Base-by-base conservation (phyloP, 1,284 basidiomycete species). In the Cutaneotrichosporon spelunceum region DNA sequence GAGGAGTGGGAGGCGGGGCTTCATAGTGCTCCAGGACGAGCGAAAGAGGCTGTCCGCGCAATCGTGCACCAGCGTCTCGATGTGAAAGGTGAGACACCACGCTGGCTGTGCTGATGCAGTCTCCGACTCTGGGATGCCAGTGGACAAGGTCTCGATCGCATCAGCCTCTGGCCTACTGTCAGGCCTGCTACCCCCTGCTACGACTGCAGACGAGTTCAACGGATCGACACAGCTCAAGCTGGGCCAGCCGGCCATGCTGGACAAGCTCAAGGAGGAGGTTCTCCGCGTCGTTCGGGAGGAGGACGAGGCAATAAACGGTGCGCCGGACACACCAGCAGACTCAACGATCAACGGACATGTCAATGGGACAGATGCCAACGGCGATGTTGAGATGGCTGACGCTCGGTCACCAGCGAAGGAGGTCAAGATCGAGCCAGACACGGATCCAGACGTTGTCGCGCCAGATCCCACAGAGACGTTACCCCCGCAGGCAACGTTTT, bases 61-160 rank as follows among this genome's bases (percentile, higher is more conserved):
- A 92, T 99, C 50, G 88, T 99, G 57, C 96, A 97, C 77, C 93
- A 93, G 75, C 88, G 93, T 69, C 83, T 98, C 52, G 86, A 88
- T 50, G 90, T 99, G 68, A 90, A 96, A 73, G 89, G 93, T 93
- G 79, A 81, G 77, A 34, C 57, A 19, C 48, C 52, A 24, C 56
- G 56, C 16, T 3, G 3, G 7, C 39, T 29, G 16, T 53, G 53
- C 53, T n/a, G 19, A 23, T 10, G 3, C 55, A 74, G 76, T 79
- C 2, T 62, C 59, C 54, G 65, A 69, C 60, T 48, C 75, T 87
- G 89, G 92, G 2, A 88, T 87, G 30, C 82, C 88, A 3, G 83
- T 87, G 7, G 87, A 85, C 65, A 84, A 88, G 42, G 45, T 81
- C 84, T 14, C 82, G 86, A 44, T 85, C 84, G 55, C 79, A 82